Evolutionary conservation across 129 eudicot species (phyloP), one percentile per base, ranked within the genome.

Genomic region (Tagetes patula): DNA sequence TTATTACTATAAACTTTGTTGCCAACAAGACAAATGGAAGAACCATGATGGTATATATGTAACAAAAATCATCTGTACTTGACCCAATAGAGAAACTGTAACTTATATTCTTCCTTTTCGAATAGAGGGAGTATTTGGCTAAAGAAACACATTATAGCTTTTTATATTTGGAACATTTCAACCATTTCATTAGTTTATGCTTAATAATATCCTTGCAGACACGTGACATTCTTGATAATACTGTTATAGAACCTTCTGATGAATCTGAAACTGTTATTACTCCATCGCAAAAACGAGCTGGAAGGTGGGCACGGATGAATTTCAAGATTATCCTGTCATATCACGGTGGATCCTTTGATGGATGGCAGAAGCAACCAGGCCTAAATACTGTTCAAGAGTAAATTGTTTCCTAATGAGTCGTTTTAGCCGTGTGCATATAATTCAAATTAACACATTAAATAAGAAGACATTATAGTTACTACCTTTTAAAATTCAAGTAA

Each of bases 301-400:
- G 99, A 79, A 83, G 96, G 72, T 90, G 96, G 97, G 99, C 93
- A 6, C 77, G 99, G 37, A 73, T 72, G 64, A 95, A 85, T 36
- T 95, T 77, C 77, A 95, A 86, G 84, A 95, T 95, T 61, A 75
- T 88, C 14, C 32, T 90, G 63, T 90, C 99, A 39, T 95, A 95
- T 67, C 89, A 90, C 73, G 99, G 99, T 58, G 86, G 71, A 70
- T 86, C 96, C 12, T 90, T 88, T 84, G 99, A 95, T 86, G 97
- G 99, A 39, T 95, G 99, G 99, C 99, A 95, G 87, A 95, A 86
- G 82, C 97, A 95, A 79, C 99, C 97, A 64, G 94, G 87, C 43
- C 75, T 95, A 33, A 90, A 90, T 53, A 90, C 99, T 13, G 97
- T 95, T 78, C 99, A 95, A 77, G 96, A 88, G 98, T 94, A 87